Evolutionary conservation across 495 filamentous ascomycete species (phyloP).

Genomic region (Clavariopsis aquatica): DNA sequence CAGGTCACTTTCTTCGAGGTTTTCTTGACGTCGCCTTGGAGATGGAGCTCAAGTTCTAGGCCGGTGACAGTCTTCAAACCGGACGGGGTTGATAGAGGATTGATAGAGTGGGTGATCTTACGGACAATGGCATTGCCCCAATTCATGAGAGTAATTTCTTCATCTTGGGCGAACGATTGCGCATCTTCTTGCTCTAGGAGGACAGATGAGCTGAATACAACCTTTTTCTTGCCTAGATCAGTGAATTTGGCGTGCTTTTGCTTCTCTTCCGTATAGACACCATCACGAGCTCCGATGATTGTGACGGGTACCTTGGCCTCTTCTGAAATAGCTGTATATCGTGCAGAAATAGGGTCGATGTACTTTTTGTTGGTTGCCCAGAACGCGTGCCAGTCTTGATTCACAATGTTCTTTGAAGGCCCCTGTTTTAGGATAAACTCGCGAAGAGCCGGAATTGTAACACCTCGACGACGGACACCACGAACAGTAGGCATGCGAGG

Average conservation of each 20-base stretch:
- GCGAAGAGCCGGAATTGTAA: slow-evolving; percentile 84
- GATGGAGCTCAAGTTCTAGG: slow-evolving; percentile 76
- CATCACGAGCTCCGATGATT: slow-evolving; percentile 66
- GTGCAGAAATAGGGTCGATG: slow-evolving; percentile 83
- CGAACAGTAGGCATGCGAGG: slow-evolving; percentile 93
- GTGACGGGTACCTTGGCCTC: slow-evolving; percentile 67
- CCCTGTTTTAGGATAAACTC: slow-evolving; percentile 95
- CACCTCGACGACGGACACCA: slow-evolving; percentile 82
- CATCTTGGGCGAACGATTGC: slow-evolving; percentile 73
- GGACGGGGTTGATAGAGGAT: slow-evolving; percentile 43
- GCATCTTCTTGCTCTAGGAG: slow-evolving; percentile 86
- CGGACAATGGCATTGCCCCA: slow-evolving; percentile 93
- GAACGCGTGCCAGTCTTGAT: slow-evolving; percentile 87
- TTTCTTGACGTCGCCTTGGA: slow-evolving; percentile 85
- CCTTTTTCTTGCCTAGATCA: slow-evolving; percentile 79
- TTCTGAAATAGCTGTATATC: slow-evolving; percentile 77
- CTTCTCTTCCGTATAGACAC: slow-evolving; percentile 69
- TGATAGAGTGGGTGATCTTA: slow-evolving; percentile 63
- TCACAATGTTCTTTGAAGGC: slow-evolving; percentile 82
- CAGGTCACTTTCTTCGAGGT: slow-evolving; percentile 97
- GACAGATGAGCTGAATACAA: slow-evolving; percentile 68
- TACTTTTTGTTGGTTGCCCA: slow-evolving; percentile 96
- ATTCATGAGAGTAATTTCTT: slow-evolving; percentile 93
- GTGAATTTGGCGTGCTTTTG: slow-evolving; percentile 87
- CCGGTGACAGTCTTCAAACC: slow-evolving; percentile 55